phyloP scores from a whole-genome alignment of 306 rosid genomes.

The Castanea sativa region DNA sequence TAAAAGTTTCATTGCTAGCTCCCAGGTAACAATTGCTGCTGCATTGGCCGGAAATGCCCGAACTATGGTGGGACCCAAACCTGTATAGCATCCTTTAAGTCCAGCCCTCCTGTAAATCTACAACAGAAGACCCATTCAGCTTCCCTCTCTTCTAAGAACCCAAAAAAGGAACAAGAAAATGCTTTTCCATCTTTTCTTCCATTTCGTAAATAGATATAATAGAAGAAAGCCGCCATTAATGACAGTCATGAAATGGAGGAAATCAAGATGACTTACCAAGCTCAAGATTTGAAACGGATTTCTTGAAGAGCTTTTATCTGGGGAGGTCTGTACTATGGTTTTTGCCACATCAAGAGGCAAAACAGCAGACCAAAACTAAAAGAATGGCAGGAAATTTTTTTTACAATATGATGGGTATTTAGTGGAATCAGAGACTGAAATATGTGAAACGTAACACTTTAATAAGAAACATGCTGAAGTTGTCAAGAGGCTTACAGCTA shows the following conservation, averaged over 20 bases:
- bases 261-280: constrained; percentile 43
- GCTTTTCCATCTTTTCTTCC: neutral
- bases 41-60: constrained; percentile 97
- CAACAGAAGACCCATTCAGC: constrained; percentile 9
- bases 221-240: neutral
- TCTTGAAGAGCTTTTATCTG: constrained; percentile 47
- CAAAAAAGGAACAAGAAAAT: neutral
- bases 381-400: constrained; percentile 18
- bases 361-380: constrained; percentile 88
- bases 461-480: constrained; percentile 15
- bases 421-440: constrained; percentile 3
- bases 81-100: constrained; percentile 83
- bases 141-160: constrained; percentile 6
- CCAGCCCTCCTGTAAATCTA: constrained; percentile 72
- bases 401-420: neutral
- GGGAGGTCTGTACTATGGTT: constrained; percentile 82
- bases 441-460: neutral
- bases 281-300: constrained; percentile 73
- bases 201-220: neutral
- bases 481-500: constrained; percentile 61
- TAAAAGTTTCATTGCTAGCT: constrained; percentile 75
- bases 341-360: constrained; percentile 94
- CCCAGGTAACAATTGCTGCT: constrained; percentile 88
- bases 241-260: constrained; percentile 9
- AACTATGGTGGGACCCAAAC: constrained; percentile 76